Conservation (phyloP, 1,284 basidiomycete species). For the Sporisorium reilianum region DNA sequence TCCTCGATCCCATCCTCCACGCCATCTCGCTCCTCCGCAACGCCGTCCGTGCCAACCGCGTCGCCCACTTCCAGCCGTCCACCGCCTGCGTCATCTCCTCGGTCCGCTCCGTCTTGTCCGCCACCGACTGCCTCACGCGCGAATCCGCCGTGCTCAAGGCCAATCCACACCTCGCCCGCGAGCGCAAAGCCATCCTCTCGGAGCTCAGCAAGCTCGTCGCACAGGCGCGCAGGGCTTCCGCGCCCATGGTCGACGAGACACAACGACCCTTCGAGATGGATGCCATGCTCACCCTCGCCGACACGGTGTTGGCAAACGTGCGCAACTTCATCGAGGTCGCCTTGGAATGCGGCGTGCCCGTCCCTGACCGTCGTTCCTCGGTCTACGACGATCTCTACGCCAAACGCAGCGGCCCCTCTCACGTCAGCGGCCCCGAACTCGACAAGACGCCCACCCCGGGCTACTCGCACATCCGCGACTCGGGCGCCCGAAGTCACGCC, state of each 20-base stretch:
- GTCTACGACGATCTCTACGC: constrained; percentile 61
- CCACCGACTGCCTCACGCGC: constrained; percentile 86
- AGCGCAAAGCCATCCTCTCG: constrained; percentile 84
- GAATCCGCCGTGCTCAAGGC: constrained; percentile 80
- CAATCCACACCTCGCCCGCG: constrained; percentile 78
- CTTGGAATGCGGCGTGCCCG: constrained; percentile 81
- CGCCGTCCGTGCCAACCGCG: constrained; percentile 81
- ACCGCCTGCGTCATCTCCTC: constrained; percentile 88
- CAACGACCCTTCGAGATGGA: constrained; percentile 68
- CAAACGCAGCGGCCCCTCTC: constrained; percentile 14
- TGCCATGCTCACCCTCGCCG: constrained; percentile 70
- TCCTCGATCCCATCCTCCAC: constrained; percentile 76
- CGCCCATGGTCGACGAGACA: constrained; percentile 53
- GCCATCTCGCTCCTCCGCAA: constrained; percentile 86
- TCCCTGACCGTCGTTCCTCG: constrained; percentile 73
- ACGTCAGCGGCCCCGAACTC: constrained; percentile 30
- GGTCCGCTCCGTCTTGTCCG: constrained; percentile 86
- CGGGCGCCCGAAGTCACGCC: constrained; percentile 17
- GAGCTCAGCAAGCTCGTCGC: constrained; percentile 86
- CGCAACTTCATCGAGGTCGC: constrained; percentile 75
- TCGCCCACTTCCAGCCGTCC: constrained; percentile 78
- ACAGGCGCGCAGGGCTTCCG: constrained; percentile 80
- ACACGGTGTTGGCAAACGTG: constrained; percentile 72
- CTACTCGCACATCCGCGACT: constrained; percentile 34
- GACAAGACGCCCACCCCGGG: constrained; percentile 62